Evolutionary conservation across 345 rosid species (phyloP).

Genomic region (Cochlearia excelsa): DNA sequence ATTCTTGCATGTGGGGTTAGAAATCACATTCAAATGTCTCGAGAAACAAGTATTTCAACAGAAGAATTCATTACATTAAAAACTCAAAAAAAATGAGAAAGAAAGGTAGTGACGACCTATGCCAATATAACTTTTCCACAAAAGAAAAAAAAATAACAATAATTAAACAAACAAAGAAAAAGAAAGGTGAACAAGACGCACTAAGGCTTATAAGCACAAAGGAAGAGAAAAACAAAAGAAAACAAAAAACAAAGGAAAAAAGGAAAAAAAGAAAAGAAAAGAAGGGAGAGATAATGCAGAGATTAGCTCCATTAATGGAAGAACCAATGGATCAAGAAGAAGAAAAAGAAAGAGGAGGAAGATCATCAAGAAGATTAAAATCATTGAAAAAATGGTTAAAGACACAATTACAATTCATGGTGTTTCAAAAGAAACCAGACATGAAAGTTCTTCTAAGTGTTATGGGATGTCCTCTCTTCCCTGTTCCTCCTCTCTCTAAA

Average conservation of each 20-base stretch:
- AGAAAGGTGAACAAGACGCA: conserved; percentile 42
- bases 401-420: conserved; percentile 47
- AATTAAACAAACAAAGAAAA: conserved; percentile 39
- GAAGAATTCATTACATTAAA: conserved; percentile 2
- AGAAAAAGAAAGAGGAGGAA: conserved; percentile 27
- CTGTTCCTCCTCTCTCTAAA: conserved; percentile 51
- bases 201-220: conserved; percentile 31
- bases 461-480: conserved; percentile 89
- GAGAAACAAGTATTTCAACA: not conserved
- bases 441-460: conserved; percentile 70
- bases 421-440: conserved; percentile 51
- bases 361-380: conserved; percentile 19
- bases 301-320: conserved; percentile 80
- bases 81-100: conserved; percentile 11
- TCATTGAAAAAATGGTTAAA: conserved; percentile 78
- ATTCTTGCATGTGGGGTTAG: conserved; percentile 27
- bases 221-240: conserved; percentile 25
- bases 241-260: not conserved
- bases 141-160: conserved; percentile 27
- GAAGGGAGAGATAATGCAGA: conserved; percentile 40
- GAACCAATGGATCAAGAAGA: conserved; percentile 61
- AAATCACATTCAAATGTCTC: not conserved
- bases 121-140: conserved; percentile 24
- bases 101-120: conserved; percentile 31
- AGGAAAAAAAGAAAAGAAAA: not conserved